Evolutionary conservation across 1,284 basidiomycete genomes (phyloP).

Genomic region (Phellopilus nigrolimitatus): DNA sequence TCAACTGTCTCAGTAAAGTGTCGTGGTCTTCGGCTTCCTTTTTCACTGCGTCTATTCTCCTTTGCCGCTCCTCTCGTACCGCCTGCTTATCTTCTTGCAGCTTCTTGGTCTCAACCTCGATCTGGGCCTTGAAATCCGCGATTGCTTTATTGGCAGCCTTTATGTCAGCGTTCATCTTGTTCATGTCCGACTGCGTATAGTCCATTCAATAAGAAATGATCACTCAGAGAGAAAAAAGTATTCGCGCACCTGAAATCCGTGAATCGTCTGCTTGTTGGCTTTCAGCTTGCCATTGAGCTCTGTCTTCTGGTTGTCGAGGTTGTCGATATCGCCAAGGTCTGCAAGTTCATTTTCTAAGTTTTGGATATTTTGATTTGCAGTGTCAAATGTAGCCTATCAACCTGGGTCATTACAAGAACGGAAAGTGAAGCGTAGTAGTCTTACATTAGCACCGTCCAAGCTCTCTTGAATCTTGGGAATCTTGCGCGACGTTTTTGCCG

Average conservation of each 20-base stretch:
- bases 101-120: slow-evolving; percentile 51
- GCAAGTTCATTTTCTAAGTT: slow-evolving; percentile 43
- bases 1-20: slow-evolving; percentile 28
- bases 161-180: slow-evolving; percentile 42
- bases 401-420: slow-evolving; percentile 2
- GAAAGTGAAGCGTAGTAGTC: slow-evolving; percentile 4
- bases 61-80: slow-evolving; percentile 47
- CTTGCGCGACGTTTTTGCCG: slow-evolving; percentile 42
- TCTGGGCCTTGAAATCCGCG: slow-evolving; percentile 43
- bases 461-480: slow-evolving; percentile 48
- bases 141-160: slow-evolving; percentile 41
- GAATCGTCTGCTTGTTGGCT: slow-evolving; percentile 41
- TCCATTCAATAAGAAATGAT: slow-evolving; percentile 18
- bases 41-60: slow-evolving; percentile 30
- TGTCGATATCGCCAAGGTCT: slow-evolving; percentile 47
- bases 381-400: slow-evolving; percentile 35
- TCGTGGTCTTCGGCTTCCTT: slow-evolving; percentile 38
- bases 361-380: slow-evolving; percentile 43
- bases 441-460: slow-evolving; percentile 44
- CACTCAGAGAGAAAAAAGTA: too few species aligned
- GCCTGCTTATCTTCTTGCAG: slow-evolving; percentile 54
- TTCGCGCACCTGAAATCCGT: slow-evolving; percentile 45
- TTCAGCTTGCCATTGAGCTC: slow-evolving; percentile 43
- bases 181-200: slow-evolving; percentile 39
- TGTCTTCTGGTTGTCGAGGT: slow-evolving; percentile 42